Conservation (phyloP, 176 grass and related monocot species). For the Saccharum officinarum region DNA sequence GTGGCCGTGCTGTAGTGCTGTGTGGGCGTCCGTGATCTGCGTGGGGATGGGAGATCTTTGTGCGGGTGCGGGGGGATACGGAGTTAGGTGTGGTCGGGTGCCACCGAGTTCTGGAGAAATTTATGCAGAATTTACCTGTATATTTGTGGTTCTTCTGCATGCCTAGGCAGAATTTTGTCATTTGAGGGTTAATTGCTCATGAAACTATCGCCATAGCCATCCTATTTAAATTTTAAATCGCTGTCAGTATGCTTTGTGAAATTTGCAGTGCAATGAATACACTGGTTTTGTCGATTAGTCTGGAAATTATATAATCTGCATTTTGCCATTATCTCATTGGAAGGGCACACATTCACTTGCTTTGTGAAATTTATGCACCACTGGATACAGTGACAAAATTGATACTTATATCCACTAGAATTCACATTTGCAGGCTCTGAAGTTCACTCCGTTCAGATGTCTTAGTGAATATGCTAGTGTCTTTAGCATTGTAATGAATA, state of each 20-base stretch:
- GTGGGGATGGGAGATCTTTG: slow-evolving; percentile 27
- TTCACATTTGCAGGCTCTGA: neutral
- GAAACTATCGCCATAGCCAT: neutral
- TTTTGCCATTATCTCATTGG: neutral
- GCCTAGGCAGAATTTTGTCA: neutral
- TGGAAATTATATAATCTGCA: neutral
- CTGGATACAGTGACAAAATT: neutral
- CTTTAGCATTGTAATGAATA: neutral
- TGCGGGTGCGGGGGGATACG: neutral
- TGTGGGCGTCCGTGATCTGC: neutral
- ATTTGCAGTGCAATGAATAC: neutral
- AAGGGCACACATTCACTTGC: neutral
- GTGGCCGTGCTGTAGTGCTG: neutral
- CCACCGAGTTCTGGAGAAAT: neutral
- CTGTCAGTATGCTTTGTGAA: neutral
- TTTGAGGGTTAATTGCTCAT: neutral
- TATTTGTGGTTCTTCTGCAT: neutral
- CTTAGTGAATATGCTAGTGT: neutral
- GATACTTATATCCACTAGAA: neutral
- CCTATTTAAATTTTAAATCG: neutral
- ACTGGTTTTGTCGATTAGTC: neutral
- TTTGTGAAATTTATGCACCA: too few species aligned
- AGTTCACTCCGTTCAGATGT: neutral
- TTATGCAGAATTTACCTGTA: neutral
- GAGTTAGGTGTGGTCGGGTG: neutral